phyloP scores from a whole-genome alignment of 768 basidiomycete genomes.

The Hericium rajendrae region DNA sequence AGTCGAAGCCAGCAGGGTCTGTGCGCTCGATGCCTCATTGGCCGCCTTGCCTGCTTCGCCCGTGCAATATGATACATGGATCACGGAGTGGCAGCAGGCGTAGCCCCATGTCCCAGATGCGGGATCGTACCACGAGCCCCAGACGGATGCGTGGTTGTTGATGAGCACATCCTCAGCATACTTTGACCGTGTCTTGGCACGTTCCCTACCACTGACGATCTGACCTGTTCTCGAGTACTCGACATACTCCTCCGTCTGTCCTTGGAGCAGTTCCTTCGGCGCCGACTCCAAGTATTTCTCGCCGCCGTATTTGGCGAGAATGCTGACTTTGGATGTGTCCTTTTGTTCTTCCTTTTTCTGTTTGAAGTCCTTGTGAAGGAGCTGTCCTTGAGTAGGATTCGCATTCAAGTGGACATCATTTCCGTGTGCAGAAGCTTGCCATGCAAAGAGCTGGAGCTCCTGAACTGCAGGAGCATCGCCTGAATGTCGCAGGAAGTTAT shows the following conservation, averaged over 20 bases:
- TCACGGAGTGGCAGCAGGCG: slow-evolving; percentile 83
- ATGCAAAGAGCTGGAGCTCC: slow-evolving; percentile 89
- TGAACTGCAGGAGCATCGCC: slow-evolving; percentile 93
- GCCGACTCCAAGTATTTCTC: slow-evolving; percentile 82
- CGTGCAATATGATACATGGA: slow-evolving; percentile 87
- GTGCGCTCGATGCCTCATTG: slow-evolving; percentile 62
- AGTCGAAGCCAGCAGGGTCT: slow-evolving; percentile 42
- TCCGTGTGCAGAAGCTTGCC: slow-evolving; percentile 89
- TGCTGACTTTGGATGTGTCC: slow-evolving; percentile 81
- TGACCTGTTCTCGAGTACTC: slow-evolving; percentile 92
- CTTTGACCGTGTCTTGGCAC: slow-evolving; percentile 80
- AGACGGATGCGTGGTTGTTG: slow-evolving; percentile 93
- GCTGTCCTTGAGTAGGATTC: slow-evolving; percentile 91
- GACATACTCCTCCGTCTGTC: slow-evolving; percentile 95
- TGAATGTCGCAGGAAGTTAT: slow-evolving; percentile 87
- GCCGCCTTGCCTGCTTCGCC: slow-evolving; percentile 80
- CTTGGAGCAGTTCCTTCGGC: slow-evolving; percentile 88
- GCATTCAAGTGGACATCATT: slow-evolving; percentile 94
- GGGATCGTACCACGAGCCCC: slow-evolving; percentile 91
- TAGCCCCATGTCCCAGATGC: slow-evolving; percentile 79
- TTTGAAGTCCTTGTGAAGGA: slow-evolving; percentile 83
- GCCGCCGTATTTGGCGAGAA: slow-evolving; percentile 89
- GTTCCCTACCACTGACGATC: slow-evolving; percentile 85
- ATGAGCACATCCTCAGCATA: slow-evolving; percentile 91
- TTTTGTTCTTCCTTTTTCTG: slow-evolving; percentile 89